Evolutionary conservation across 2,329 filamentous ascomycete species (phyloP), one percentile per base, ranked within the genome.

Genomic region (Blastomyces emzantsi): DNA sequence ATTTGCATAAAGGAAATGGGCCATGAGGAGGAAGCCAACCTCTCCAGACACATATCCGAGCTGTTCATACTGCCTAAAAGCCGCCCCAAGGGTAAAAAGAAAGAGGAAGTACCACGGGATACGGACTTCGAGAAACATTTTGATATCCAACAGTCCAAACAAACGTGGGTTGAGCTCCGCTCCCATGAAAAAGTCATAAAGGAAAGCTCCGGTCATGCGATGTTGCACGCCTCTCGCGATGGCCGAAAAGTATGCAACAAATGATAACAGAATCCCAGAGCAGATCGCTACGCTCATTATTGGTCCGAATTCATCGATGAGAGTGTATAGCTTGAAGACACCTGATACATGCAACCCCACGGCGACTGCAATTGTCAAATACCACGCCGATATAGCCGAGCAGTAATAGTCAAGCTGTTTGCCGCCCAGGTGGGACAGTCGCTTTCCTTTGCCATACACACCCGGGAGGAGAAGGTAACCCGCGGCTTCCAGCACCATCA

Each of bases 91-190:
- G 64, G 87, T 88, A 49, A 92, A 81, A 64, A 92, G 85, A 72
- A 95, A 87, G 49, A 96, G 83, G 68, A 95, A 92, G 77, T 87
- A 96, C 92, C 92, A 96, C 45, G 92, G 92, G 67, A 96, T 84
- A 69, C 92, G 88, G 65, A 96, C 90, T 75, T 96, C 92, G 72
- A 90, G 93, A 79, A 96, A 96, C 90, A 95, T 94, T 79, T 94
- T 95, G 79, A 94, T 90, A 76, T 95, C 90, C 60, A 95, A 78
- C 69, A 90, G 86, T 63, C 86, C 87, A 72, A 91, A 93, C 81
- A 97, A 85, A 68, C 90, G 84, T 7, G 90, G 90, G 78, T 94
- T 94, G 61, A 94, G 81, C 78, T 95, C 90, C 11, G 89, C 88
- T 62, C 90, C 90, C 85, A 94, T 92, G 81, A 93, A 94, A 77